Evolutionary conservation across 805 yeast genomes (phyloP).

Genomic region (Metschnikowia orientalis): DNA sequence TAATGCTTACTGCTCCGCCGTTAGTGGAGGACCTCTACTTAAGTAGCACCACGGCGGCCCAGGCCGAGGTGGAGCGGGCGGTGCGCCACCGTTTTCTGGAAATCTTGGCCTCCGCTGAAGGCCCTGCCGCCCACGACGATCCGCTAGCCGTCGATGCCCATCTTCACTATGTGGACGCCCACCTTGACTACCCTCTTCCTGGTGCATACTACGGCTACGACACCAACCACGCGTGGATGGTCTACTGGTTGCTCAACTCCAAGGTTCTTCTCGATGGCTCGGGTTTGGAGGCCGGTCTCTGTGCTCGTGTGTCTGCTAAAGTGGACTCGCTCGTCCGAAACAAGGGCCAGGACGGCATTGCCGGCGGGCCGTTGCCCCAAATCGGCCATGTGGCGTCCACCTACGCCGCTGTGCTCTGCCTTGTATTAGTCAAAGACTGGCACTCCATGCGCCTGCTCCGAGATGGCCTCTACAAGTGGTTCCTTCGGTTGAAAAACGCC

Average conservation of each 20-base stretch:
- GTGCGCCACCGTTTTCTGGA: slow-evolving; percentile 30
- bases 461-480: slow-evolving; percentile 54
- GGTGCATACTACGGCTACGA: slow-evolving; percentile 54
- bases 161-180: slow-evolving; percentile 37
- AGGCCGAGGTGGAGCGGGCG: slow-evolving; percentile 27
- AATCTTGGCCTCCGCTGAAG: slow-evolving; percentile 11
- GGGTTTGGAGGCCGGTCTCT: slow-evolving; percentile 5
- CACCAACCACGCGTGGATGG: slow-evolving; percentile 89
- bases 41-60: slow-evolving; percentile 36
- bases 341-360: slow-evolving; percentile 54
- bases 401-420: slow-evolving; percentile 68
- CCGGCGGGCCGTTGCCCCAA: slow-evolving; percentile 79
- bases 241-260: slow-evolving; percentile 75
- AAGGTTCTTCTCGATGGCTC: slow-evolving; percentile 17
- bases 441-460: slow-evolving; percentile 29
- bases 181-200: slow-evolving; percentile 46
- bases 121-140: slow-evolving; percentile 8
- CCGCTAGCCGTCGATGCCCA: slow-evolving; percentile 32
- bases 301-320: slow-evolving; percentile 19
- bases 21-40: slow-evolving; percentile 18
- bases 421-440: slow-evolving; percentile 49
- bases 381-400: slow-evolving; percentile 80
- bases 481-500: slow-evolving; percentile 53
- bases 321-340: slow-evolving; percentile 24
- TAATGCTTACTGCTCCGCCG: slow-evolving; percentile 13